phyloP scores from a whole-genome alignment of 2,329 filamentous ascomycete species.

The Monosporascus cannonballus region DNA sequence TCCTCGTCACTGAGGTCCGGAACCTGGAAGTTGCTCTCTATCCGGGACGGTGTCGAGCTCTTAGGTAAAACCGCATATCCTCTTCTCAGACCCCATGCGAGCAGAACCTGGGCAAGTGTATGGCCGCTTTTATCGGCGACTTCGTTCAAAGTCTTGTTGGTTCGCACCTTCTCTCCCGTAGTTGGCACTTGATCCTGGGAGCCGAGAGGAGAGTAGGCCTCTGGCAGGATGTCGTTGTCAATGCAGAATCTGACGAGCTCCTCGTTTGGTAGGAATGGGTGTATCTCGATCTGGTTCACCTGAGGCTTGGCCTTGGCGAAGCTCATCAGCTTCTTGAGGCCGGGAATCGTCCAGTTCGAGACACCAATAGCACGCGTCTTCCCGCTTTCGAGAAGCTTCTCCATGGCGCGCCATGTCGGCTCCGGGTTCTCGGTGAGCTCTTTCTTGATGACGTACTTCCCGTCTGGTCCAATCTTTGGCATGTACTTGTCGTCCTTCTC shows the following conservation, averaged over 20 bases:
- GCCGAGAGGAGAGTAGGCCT: constrained; percentile 48
- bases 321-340: constrained; percentile 32
- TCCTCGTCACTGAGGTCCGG: constrained; percentile 51
- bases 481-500: constrained; percentile 36
- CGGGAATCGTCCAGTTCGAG: constrained; percentile 37
- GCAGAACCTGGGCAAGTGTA: constrained; percentile 54
- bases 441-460: constrained; percentile 46
- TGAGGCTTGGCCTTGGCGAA: constrained; percentile 33
- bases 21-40: constrained; percentile 57
- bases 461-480: constrained; percentile 38
- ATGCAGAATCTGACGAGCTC: constrained; percentile 49
- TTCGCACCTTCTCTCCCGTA: constrained; percentile 60
- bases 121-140: constrained; percentile 52
- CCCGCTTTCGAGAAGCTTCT: constrained; percentile 29
- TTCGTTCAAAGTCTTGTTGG: constrained; percentile 51
- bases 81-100: constrained; percentile 60
- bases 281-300: constrained; percentile 41
- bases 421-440: constrained; percentile 60
- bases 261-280: constrained; percentile 40
- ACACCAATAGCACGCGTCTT: constrained; percentile 36
- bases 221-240: constrained; percentile 42
- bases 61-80: constrained; percentile 66
- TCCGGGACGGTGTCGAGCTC: constrained; percentile 60
- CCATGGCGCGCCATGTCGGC: constrained; percentile 58
- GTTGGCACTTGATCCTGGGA: constrained; percentile 64